Evolutionary conservation across 176 grass and related monocot genomes (phyloP).

Genomic region (Eragrostis nindensis): DNA sequence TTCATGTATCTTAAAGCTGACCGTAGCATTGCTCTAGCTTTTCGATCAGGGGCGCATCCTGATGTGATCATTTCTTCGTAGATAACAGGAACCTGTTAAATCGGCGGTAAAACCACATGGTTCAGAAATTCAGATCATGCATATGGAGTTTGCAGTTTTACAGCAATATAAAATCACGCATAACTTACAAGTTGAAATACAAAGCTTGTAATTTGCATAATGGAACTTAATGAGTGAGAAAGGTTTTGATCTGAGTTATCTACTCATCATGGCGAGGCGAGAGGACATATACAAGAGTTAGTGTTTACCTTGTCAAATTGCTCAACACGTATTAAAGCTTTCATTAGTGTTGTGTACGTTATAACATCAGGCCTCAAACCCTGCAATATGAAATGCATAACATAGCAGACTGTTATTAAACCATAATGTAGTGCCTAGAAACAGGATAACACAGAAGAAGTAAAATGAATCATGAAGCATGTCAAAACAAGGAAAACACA

Average conservation of each 20-base stretch:
- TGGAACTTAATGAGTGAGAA: neutral
- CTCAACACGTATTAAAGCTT: constrained; percentile 93
- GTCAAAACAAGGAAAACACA: constrained; percentile 20
- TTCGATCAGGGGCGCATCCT: constrained; percentile 89
- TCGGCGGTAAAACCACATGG: neutral
- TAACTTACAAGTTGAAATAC: neutral
- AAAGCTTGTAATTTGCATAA: neutral
- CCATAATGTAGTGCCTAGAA: neutral
- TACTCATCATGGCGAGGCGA: neutral
- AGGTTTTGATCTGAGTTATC: constrained; percentile 17
- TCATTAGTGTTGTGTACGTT: constrained; percentile 98
- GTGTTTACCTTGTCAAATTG: constrained; percentile 87
- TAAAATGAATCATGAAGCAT: constrained; percentile 28
- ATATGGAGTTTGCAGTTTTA: neutral
- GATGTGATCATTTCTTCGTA: constrained; percentile 98
- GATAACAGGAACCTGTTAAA: constrained; percentile 80
- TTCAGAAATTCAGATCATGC: constrained; percentile 33
- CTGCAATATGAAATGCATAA: constrained; percentile 51
- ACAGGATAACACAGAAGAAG: neutral
- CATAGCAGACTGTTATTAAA: constrained; percentile 7
- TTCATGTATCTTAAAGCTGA: constrained; percentile 93
- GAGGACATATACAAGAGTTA: constrained; percentile 15
- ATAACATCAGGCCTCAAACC: constrained; percentile 93
- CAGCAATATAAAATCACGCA: neutral
- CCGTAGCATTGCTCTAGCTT: constrained; percentile 94